Percentiles rank a stretch among this genome's conserved stretches.
These are phyloP conservation scores for Proliferodiscus dingleyae DNA, from an alignment of 2,329 filamentous ascomycete genomes.

Conservation along the genomic window DNA sequence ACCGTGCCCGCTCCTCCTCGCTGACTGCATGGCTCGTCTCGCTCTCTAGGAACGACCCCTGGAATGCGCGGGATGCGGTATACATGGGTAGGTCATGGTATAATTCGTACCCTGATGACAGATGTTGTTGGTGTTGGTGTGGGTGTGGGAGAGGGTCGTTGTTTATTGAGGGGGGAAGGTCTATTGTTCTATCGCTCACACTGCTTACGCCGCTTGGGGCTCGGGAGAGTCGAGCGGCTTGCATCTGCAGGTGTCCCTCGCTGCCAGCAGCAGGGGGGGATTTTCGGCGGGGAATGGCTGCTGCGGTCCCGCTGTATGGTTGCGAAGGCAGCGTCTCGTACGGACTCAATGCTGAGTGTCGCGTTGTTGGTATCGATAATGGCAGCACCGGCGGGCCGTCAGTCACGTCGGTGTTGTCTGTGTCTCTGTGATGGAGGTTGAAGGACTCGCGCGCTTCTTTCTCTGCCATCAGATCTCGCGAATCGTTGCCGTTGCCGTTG, in stretches of 20 bases:
- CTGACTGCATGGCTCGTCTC: constrained; percentile 12
- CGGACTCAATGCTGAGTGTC: constrained; percentile 10
- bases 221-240: too few relatives aligned
- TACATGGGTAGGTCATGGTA: constrained; percentile 19
- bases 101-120: too few relatives aligned
- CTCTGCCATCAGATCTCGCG: constrained; percentile 14
- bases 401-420: not conserved
- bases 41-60: constrained; percentile 3
- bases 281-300: constrained; percentile 16
- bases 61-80: constrained; percentile 8
- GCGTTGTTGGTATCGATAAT: constrained; percentile 9
- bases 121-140: too few relatives aligned
- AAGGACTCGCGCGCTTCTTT: constrained; percentile 13
- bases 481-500: constrained; percentile 17
- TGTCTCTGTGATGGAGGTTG: not conserved
- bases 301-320: constrained; percentile 13
- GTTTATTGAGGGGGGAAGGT: too few relatives aligned
- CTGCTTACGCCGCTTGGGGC: too few relatives aligned
- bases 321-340: constrained; percentile 14
- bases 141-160: too few relatives aligned
- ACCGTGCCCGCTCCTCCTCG: constrained; percentile 21
- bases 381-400: not conserved
- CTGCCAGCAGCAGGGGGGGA: constrained; percentile 8
- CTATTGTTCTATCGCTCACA: not conserved
- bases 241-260: not conserved